Evolutionary conservation across 2,329 filamentous ascomycete genomes (phyloP).

Genomic region (Penicillium thymicola): DNA sequence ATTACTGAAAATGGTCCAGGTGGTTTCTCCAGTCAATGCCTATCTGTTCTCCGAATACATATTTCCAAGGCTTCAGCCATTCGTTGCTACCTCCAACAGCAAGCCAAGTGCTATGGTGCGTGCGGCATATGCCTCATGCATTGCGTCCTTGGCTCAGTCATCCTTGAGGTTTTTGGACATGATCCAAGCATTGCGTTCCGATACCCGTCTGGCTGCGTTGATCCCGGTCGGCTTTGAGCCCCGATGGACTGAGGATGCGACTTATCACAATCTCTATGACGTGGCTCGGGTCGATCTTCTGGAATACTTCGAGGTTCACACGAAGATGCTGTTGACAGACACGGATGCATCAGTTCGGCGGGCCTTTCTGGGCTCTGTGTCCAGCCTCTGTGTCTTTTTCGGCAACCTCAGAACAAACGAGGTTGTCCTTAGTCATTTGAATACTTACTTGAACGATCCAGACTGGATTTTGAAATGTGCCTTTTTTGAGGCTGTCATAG

Average conservation of each 20-base stretch:
- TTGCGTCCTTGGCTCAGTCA: slow-evolving; percentile 82
- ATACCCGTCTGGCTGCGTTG: slow-evolving; percentile 72
- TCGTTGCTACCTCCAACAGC: slow-evolving; percentile 52
- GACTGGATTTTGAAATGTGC: slow-evolving; percentile 97
- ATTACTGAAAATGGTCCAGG: slow-evolving; percentile 77
- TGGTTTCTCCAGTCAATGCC: slow-evolving; percentile 74
- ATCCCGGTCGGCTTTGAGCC: slow-evolving; percentile 75
- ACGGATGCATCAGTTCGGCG: slow-evolving; percentile 78
- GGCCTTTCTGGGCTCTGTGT: slow-evolving; percentile 87
- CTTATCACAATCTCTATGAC: slow-evolving; percentile 82
- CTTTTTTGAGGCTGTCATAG: slow-evolving; percentile 93
- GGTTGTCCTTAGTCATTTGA: slow-evolving; percentile 91
- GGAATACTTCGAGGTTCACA: slow-evolving; percentile 79
- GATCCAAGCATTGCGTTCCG: slow-evolving; percentile 80
- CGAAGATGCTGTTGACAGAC: slow-evolving; percentile 86
- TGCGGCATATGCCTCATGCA: slow-evolving; percentile 87
- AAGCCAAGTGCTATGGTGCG: slow-evolving; percentile 69
- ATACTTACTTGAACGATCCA: slow-evolving; percentile 93
- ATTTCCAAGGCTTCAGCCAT: slow-evolving; percentile 56
- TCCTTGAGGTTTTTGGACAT: slow-evolving; percentile 84
- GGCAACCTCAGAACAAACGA: slow-evolving; percentile 89
- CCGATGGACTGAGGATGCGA: slow-evolving; percentile 62
- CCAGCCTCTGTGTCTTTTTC: slow-evolving; percentile 91
- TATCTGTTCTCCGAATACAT: slow-evolving; percentile 67
- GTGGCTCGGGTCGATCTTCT: slow-evolving; percentile 79